Percentiles rank a stretch among this genome's conserved stretches.
Conservation (phyloP, 805 yeast genomes). For the Candida tallmaniae region DNA sequence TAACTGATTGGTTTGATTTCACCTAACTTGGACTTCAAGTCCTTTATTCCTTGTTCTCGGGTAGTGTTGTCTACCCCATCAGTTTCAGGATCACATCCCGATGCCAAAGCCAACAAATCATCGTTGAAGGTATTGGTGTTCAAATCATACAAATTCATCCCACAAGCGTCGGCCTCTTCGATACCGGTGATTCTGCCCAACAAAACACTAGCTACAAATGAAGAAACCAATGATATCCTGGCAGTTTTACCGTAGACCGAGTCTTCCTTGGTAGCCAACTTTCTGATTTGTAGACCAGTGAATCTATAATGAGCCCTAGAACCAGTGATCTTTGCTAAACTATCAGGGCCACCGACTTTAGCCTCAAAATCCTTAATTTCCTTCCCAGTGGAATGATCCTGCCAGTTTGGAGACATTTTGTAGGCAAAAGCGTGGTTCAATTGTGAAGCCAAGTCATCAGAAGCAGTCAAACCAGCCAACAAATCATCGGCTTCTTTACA, state of each 20-base stretch:
- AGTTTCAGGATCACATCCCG: conserved; percentile 43
- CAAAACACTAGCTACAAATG: conserved; percentile 69
- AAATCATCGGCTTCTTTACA: conserved; percentile 41
- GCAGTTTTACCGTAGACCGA: conserved; percentile 51
- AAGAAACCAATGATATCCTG: conserved; percentile 71
- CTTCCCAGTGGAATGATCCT: conserved; percentile 79
- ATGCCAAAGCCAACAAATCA: conserved; percentile 50
- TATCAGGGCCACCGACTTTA: conserved; percentile 52
- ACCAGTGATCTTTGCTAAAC: conserved; percentile 69
- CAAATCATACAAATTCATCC: conserved; percentile 85
- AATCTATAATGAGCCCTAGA: conserved; percentile 86
- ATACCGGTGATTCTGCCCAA: conserved; percentile 59
- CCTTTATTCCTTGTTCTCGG: conserved; percentile 26
- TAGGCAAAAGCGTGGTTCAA: conserved; percentile 54
- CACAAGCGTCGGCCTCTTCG: conserved; percentile 88
- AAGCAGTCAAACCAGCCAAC: conserved; percentile 33
- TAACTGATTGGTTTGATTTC: conserved; percentile 47
- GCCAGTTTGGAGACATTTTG: conserved; percentile 85
- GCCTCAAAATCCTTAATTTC: conserved; percentile 63
- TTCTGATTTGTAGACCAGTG: conserved; percentile 89
- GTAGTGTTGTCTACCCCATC: conserved; percentile 29
- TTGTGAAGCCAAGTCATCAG: conserved; percentile 40
- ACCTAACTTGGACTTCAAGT: conserved; percentile 51
- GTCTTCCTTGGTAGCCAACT: conserved; percentile 50
- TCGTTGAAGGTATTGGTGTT: conserved; percentile 51